Base-by-base conservation (phyloP, 2,329 filamentous ascomycete genomes). In the Fusarium buxicola region DNA sequence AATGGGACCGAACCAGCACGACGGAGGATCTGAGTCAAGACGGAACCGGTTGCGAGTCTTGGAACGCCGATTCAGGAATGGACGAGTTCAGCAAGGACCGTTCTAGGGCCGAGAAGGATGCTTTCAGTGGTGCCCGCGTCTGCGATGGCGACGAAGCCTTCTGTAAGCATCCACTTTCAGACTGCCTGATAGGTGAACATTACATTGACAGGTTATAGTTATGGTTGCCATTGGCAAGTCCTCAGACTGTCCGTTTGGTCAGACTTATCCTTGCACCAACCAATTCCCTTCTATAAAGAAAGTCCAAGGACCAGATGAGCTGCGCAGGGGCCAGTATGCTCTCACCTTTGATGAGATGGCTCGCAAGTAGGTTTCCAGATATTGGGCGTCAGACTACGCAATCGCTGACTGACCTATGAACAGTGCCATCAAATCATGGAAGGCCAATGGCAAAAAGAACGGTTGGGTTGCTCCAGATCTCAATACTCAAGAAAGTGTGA, bases 281-380 rank as follows among this genome's bases (percentile, higher is more conserved):
- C 9, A 27, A 5, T 12, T 25, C 8, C 38, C 38, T 7, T 54
- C 5, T 5, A 12, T 35, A 13, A 89, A 89, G 72, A 55, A 82
- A 65, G 81, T 84, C 2, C 86, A 86, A 78, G 61, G 73, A 25
- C 76, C 84, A 18, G 34, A 41, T 27, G 54, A 55, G 9, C 54
- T 49, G 21, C 13, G 7, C 10, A 30, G 38, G 10, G 38, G 38
- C n/a, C 38, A 27, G 13, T 25, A 24, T 21, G 13, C 27, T 41
- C 38, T 27, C 18, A 25, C 27, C 3, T 25, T 27, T 9, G 38
- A 41, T n/a, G 34, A 36, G 5, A 41, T 41, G 21, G 38, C 27
- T 18, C 38, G 38, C 38, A 41, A 27, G 38, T 41, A 41, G 7
- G 38, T 27, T 5, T 16, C 5, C 10, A n/a, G n/a, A n/a, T n/a